Percentiles rank a stretch among this genome's conserved stretches.
Conservation (phyloP, 306 rosid species). For the Cucurbita maxima region DNA sequence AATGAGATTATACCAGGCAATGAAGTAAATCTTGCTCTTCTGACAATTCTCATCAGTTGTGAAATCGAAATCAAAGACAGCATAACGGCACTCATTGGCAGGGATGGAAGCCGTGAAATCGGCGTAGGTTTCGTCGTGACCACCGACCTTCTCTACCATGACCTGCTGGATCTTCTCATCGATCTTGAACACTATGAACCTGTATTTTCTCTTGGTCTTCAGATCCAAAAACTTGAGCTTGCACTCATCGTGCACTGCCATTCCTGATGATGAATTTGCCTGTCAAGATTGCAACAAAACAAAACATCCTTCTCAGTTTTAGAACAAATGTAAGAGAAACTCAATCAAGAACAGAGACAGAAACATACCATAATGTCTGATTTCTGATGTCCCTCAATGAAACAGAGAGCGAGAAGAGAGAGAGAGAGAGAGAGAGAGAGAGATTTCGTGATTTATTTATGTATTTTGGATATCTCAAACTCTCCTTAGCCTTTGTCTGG, state of each 20-base stretch:
- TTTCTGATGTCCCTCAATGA: background rate
- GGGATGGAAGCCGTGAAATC: slow-evolving; percentile 7
- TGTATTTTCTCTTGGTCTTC: slow-evolving; percentile 8
- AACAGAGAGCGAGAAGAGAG: background rate
- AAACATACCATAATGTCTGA: slow-evolving; percentile 1
- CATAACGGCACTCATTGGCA: slow-evolving; percentile 7
- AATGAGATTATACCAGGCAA: background rate
- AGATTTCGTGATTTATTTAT: background rate
- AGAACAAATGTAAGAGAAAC: background rate
- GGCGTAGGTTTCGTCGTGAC: background rate
- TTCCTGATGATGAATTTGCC: slow-evolving; percentile 15
- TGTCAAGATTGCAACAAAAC: background rate
- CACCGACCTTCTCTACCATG: slow-evolving; percentile 1
- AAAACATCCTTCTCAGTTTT: background rate
- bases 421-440: background rate
- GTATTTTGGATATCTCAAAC: background rate
- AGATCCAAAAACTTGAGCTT: slow-evolving; percentile 8
- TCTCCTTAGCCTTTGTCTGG: background rate
- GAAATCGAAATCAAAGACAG: slow-evolving; percentile 9
- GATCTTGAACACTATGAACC: slow-evolving; percentile 11
- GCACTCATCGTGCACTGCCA: slow-evolving; percentile 12
- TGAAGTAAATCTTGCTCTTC: slow-evolving; percentile 10
- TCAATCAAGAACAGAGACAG: background rate
- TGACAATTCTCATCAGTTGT: slow-evolving; percentile 1
- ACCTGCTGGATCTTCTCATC: slow-evolving; percentile 11